Percentiles rank a stretch among this genome's conserved stretches.
phyloP scores from a whole-genome alignment of 2,329 filamentous ascomycete genomes.

The Fusarium sp. region DNA sequence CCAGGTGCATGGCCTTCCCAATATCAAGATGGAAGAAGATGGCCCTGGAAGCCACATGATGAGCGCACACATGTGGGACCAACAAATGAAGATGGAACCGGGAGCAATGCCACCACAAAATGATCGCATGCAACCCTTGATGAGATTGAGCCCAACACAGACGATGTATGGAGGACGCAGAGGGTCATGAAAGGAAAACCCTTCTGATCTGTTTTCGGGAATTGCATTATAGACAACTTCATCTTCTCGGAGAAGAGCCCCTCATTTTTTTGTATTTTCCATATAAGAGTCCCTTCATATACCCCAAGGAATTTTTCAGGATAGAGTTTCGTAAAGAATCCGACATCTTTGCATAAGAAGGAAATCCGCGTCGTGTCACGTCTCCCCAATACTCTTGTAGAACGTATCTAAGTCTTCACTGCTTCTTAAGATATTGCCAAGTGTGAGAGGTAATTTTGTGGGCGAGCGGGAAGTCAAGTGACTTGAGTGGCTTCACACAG shows the following conservation, averaged over 20 bases:
- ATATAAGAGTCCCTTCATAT: slow-evolving; percentile 35
- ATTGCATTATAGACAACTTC: slow-evolving; percentile 44
- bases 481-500: slow-evolving; percentile 26
- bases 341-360: neutral
- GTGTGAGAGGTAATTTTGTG: neutral
- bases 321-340: slow-evolving; percentile 20
- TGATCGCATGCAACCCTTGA: slow-evolving; percentile 35
- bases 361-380: neutral
- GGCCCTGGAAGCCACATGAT: slow-evolving; percentile 39
- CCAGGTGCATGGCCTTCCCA: slow-evolving; percentile 42
- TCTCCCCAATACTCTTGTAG: neutral
- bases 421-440: neutral
- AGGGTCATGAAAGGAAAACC: slow-evolving; percentile 20
- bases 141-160: slow-evolving; percentile 36
- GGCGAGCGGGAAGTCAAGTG: slow-evolving; percentile 37
- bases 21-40: slow-evolving; percentile 43
- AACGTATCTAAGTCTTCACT: neutral
- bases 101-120: slow-evolving; percentile 29
- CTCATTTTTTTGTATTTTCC: slow-evolving; percentile 31
- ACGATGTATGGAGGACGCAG: slow-evolving; percentile 37
- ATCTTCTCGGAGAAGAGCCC: slow-evolving; percentile 48
- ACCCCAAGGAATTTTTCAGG: slow-evolving; percentile 32
- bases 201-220: slow-evolving; percentile 16
- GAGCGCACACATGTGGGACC: slow-evolving; percentile 45
- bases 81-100: slow-evolving; percentile 45